Evolutionary conservation across 1,139 yeast genomes (phyloP).

Genomic region (Hemisphaericaspora xylanilytica): DNA sequence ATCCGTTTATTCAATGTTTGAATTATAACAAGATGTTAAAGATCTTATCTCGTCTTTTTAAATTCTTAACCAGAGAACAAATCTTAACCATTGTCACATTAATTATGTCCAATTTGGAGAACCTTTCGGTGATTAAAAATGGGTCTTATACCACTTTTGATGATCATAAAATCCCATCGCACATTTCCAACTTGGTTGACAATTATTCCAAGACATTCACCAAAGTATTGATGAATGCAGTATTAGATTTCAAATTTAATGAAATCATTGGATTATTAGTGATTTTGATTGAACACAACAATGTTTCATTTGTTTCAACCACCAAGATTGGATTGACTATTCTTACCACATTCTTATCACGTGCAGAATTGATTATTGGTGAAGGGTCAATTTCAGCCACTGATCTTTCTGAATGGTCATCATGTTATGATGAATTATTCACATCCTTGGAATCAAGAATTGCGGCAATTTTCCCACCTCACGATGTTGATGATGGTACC

Average conservation of each 20-base stretch:
- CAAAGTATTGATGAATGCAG: slow-evolving; percentile 80
- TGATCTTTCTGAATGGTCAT: slow-evolving; percentile 70
- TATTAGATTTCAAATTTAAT: slow-evolving; percentile 78
- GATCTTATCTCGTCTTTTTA: slow-evolving; percentile 83
- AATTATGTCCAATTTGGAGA: slow-evolving; percentile 78
- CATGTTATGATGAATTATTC: slow-evolving; percentile 80
- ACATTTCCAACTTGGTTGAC: slow-evolving; percentile 65
- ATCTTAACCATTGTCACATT: slow-evolving; percentile 76
- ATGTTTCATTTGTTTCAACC: slow-evolving; percentile 70
- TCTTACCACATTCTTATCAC: slow-evolving; percentile 81
- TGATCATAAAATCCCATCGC: slow-evolving; percentile 51
- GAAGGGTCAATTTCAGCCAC: slow-evolving; percentile 64
- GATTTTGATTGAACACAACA: slow-evolving; percentile 68
- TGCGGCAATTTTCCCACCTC: slow-evolving; percentile 79
- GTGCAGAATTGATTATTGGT: slow-evolving; percentile 91
- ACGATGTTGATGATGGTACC: slow-evolving; percentile 65
- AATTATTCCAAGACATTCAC: slow-evolving; percentile 79
- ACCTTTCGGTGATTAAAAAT: slow-evolving; percentile 71
- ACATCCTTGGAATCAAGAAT: slow-evolving; percentile 77
- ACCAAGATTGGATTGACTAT: slow-evolving; percentile 87
- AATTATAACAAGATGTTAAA: slow-evolving; percentile 87
- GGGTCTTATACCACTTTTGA: slow-evolving; percentile 74
- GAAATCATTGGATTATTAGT: slow-evolving; percentile 82
- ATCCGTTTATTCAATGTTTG: slow-evolving; percentile 83
- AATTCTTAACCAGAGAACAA: slow-evolving; percentile 76